phyloP scores from a whole-genome alignment of 73 alveolate species.

The Uronychia setigera region DNA sequence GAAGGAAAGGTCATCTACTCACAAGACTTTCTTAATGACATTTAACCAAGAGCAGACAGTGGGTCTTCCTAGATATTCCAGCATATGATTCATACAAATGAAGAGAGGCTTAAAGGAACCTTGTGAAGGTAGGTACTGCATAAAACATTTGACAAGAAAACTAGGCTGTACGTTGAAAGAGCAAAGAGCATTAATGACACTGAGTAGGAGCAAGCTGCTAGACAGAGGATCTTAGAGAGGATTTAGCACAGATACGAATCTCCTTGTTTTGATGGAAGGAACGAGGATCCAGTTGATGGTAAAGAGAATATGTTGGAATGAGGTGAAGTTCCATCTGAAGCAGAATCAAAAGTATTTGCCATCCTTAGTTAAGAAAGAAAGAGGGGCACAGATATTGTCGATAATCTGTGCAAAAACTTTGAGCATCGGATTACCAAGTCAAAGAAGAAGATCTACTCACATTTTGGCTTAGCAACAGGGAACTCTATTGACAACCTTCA shows the following conservation, averaged over 20 bases:
- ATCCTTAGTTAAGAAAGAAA: neutral
- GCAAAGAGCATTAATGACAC: neutral
- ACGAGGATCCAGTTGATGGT: no score
- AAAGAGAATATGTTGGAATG: neutral
- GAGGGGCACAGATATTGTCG: neutral
- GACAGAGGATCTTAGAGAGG: no score
- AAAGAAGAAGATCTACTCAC: neutral
- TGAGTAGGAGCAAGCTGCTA: neutral
- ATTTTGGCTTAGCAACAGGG: neutral
- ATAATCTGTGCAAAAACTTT: neutral
- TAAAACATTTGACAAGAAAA: neutral
- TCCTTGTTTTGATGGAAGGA: no score
- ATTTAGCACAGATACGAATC: no score
- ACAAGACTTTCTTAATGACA: neutral
- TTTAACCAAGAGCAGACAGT: no score
- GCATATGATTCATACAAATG: no score
- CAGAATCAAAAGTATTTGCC: neutral
- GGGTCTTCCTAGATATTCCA: no score
- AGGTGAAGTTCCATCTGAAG: neutral
- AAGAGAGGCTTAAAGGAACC: no score
- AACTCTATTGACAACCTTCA: no score
- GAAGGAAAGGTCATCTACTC: neutral
- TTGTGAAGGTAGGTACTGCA: neutral
- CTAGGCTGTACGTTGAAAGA: neutral
- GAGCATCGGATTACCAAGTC: neutral